These are phyloP conservation scores for Saturnispora sekii DNA, from an alignment of 805 yeast species.

Conservation along the genomic window DNA sequence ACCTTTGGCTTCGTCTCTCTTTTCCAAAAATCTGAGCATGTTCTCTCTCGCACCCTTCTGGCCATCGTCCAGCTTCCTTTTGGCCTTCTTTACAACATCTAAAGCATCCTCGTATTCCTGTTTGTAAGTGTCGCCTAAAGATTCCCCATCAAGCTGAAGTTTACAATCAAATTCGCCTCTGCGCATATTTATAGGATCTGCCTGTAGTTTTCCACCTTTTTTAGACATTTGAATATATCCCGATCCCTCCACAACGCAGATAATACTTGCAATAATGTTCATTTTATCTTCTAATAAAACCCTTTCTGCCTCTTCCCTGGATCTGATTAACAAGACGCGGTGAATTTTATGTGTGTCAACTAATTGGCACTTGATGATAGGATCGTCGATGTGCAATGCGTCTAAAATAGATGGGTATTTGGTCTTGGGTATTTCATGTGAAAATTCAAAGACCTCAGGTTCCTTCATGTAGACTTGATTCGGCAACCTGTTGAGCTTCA, in stretches of 20 bases:
- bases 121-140: conserved; percentile 9
- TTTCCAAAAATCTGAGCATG: conserved; percentile 1
- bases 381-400: conserved; percentile 45
- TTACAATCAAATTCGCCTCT: conserved; percentile 15
- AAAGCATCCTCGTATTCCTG: conserved; percentile 4
- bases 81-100: conserved; percentile 12
- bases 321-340: conserved; percentile 40
- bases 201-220: conserved; percentile 21
- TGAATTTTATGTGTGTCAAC: conserved; percentile 60
- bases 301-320: conserved; percentile 41
- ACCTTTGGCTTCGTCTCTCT: not conserved
- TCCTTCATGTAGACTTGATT: conserved; percentile 40
- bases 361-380: conserved; percentile 46
- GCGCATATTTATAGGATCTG: conserved; percentile 21
- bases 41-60: not conserved
- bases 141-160: conserved; percentile 19
- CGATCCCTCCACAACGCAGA: conserved; percentile 18
- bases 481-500: not conserved
- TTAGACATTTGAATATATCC: conserved; percentile 21
- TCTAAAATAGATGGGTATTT: conserved; percentile 46
- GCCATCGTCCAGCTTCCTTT: conserved; percentile 9
- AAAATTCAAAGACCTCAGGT: conserved; percentile 49
- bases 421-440: conserved; percentile 33
- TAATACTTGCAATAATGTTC: conserved; percentile 18
- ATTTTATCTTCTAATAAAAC: conserved; percentile 27